These are phyloP conservation scores for Bonia amplexicaulis DNA, from an alignment of 176 grass and related monocot genomes.

Conservation along the genomic window DNA sequence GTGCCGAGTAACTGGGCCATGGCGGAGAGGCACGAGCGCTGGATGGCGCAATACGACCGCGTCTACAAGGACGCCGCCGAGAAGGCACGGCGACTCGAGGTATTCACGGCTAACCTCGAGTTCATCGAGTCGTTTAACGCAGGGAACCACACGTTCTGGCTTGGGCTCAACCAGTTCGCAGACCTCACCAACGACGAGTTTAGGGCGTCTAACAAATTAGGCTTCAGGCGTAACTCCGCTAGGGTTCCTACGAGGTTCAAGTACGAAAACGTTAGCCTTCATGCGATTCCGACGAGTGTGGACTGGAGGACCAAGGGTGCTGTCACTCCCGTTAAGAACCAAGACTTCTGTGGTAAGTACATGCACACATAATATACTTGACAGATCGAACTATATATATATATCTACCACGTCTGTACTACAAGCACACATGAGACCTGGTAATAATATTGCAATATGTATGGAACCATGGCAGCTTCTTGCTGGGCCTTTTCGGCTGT, in stretches of 20 bases:
- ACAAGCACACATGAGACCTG: no score
- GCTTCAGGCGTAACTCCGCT: background rate
- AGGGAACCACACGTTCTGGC: background rate
- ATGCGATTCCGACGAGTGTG: no score
- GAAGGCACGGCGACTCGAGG: background rate
- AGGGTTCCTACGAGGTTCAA: background rate
- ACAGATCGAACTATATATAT: no score
- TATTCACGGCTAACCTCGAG: background rate
- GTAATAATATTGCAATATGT: no score
- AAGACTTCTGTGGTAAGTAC: background rate
- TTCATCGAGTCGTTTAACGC: background rate
- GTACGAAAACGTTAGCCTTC: background rate
- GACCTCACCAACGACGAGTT: background rate
- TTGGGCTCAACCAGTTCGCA: background rate
- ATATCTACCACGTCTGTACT: no score
- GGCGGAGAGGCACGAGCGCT: background rate
- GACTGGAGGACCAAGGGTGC: background rate
- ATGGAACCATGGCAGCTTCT: background rate
- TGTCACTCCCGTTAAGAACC: background rate
- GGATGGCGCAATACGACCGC: background rate
- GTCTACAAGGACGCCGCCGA: background rate
- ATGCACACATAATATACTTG: no score
- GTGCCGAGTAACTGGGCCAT: background rate
- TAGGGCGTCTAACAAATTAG: background rate
- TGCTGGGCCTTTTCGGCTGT: background rate